These are phyloP conservation scores for Pseudocercospora musae DNA, from an alignment of 2,329 filamentous ascomycete species.

Conservation along the genomic window DNA sequence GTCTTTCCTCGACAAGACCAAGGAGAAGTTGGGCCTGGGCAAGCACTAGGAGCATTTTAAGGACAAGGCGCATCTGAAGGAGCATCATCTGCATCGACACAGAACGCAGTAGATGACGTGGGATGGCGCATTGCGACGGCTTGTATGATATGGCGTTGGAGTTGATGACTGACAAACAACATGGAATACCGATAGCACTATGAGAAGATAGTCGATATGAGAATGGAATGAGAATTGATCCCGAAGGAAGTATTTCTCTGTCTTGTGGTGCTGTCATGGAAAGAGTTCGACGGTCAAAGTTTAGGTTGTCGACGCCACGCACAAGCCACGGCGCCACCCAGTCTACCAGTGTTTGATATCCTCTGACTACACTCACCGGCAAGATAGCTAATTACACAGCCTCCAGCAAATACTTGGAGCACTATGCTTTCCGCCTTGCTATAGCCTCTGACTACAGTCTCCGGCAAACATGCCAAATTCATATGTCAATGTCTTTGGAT, in stretches of 20 bases:
- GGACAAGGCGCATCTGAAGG: neutral
- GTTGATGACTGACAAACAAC: neutral
- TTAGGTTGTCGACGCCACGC: neutral
- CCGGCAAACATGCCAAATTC: no score
- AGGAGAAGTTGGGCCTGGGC: constrained; percentile 46
- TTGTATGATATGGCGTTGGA: neutral
- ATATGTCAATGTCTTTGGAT: no score
- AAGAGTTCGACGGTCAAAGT: neutral
- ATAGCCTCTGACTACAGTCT: no score
- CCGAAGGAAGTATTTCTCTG: no score
- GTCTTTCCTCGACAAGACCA: constrained; percentile 43
- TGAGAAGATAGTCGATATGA: neutral
- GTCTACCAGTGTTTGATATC: no score
- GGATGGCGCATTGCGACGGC: neutral
- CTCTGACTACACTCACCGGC: no score
- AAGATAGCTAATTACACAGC: no score
- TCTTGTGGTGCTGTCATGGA: neutral
- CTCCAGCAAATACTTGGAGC: no score
- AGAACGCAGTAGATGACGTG: neutral
- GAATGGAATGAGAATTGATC: neutral
- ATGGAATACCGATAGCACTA: neutral
- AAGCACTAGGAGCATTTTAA: constrained; percentile 24
- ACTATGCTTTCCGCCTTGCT: no score
- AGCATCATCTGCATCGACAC: neutral
- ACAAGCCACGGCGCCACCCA: neutral